A percentile compares a stretch with the other conserved stretches of the same genome.
phyloP scores from a whole-genome alignment of 1,284 basidiomycete species.

The Naganishia sp. region DNA sequence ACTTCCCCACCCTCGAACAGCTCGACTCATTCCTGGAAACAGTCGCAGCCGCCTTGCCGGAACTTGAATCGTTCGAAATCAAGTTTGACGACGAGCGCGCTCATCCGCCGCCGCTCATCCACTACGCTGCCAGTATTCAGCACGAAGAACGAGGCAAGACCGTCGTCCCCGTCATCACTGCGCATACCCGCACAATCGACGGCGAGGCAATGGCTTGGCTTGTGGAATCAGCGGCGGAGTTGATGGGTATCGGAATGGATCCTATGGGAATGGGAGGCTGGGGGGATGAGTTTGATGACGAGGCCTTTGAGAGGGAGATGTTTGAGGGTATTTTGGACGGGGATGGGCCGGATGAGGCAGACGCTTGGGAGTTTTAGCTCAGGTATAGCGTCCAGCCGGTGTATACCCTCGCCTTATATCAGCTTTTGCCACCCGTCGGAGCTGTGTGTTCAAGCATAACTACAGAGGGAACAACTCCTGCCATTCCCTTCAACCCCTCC shows the following conservation, averaged over 20 bases:
- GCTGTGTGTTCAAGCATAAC: too few species aligned
- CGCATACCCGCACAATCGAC: slow-evolving; percentile 6
- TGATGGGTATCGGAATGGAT: slow-evolving; percentile 22
- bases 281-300: slow-evolving; percentile 9
- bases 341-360: neutral
- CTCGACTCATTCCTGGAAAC: slow-evolving; percentile 11
- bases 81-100: slow-evolving; percentile 20
- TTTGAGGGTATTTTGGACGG: neutral
- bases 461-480: too few species aligned
- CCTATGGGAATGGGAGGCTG: neutral
- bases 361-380: too few species aligned
- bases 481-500: too few species aligned
- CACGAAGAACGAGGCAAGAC: neutral
- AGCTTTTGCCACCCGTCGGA: too few species aligned
- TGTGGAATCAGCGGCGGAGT: slow-evolving; percentile 16
- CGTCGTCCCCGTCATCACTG: slow-evolving; percentile 1
- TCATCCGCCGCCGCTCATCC: slow-evolving; percentile 17
- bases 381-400: too few species aligned
- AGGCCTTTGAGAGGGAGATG: slow-evolving; percentile 1
- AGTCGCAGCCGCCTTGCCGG: slow-evolving; percentile 5
- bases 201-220: slow-evolving; percentile 20
- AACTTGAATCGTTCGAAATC: slow-evolving; percentile 11
- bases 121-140: slow-evolving; percentile 9
- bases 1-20: slow-evolving; percentile 20
- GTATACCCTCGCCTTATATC: too few species aligned